A percentile compares a stretch with the other conserved stretches of the same genome.
These are phyloP conservation scores for Musa balbisiana DNA, from an alignment of 202 grass and related monocot genomes.

Conservation along the genomic window DNA sequence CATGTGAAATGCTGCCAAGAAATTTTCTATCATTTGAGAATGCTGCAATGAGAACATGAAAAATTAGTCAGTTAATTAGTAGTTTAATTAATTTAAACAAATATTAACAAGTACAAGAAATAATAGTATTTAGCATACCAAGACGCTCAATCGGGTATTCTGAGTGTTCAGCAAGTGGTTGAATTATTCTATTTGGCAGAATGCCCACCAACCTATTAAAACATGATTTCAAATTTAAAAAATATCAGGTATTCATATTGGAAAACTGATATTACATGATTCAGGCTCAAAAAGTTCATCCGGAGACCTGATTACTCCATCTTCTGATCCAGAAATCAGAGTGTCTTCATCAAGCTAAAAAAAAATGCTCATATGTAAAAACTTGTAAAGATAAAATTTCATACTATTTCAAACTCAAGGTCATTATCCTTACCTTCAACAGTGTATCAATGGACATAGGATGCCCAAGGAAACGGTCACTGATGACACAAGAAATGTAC, in stretches of 20 bases:
- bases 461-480: constrained; percentile 87
- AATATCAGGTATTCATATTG: constrained; percentile 1
- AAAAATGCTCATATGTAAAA: constrained; percentile 30
- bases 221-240: neutral
- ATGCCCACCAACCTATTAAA: constrained; percentile 71
- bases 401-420: constrained; percentile 5
- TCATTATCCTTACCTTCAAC: constrained; percentile 56
- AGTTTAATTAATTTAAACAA: too few relatives aligned
- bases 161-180: constrained; percentile 87
- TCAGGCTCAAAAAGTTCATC: neutral
- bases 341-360: constrained; percentile 85
- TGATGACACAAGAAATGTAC: constrained; percentile 22
- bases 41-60: constrained; percentile 32
- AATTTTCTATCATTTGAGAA: constrained; percentile 73
- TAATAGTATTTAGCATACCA: constrained; percentile 36
- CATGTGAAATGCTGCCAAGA: constrained; percentile 86
- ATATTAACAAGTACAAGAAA: neutral
- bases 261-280: neutral
- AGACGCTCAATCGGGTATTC: constrained; percentile 85
- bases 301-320: constrained; percentile 75
- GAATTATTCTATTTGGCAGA: constrained; percentile 84
- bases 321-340: constrained; percentile 70
- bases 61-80: constrained; percentile 7
- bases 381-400: neutral
- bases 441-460: constrained; percentile 70